Percentiles rank a stretch among this genome's conserved stretches.
phyloP scores from a whole-genome alignment of 352 stramenopile species.

The Pythium rishiriense region DNA sequence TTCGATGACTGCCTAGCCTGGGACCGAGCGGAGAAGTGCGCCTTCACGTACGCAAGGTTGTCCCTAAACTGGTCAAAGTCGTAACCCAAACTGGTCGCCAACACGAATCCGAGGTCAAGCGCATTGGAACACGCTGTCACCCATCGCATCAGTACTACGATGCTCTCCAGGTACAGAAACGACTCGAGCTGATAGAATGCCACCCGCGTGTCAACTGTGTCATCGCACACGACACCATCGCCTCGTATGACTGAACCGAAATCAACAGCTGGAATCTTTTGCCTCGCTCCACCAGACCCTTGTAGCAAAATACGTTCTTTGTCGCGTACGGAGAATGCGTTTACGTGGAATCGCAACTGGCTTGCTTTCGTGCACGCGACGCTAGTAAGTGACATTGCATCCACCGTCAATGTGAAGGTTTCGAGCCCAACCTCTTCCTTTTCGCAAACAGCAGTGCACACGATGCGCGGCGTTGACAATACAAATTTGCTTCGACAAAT shows the following conservation, averaged over 20 bases:
- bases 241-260: slow-evolving; percentile 19
- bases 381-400: slow-evolving; percentile 30
- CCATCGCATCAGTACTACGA: slow-evolving; percentile 45
- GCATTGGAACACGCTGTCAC: slow-evolving; percentile 38
- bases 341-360: slow-evolving; percentile 16
- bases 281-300: slow-evolving; percentile 37
- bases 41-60: slow-evolving; percentile 55
- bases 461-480: slow-evolving; percentile 12
- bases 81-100: slow-evolving; percentile 70
- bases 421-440: slow-evolving; percentile 3
- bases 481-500: slow-evolving; percentile 12
- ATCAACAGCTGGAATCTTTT: slow-evolving; percentile 43
- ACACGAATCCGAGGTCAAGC: slow-evolving; percentile 62
- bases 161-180: slow-evolving; percentile 48
- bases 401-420: slow-evolving; percentile 29
- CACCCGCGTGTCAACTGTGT: slow-evolving; percentile 15
- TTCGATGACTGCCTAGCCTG: slow-evolving; percentile 23
- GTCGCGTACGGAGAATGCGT: slow-evolving; percentile 35
- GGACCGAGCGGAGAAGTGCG: slow-evolving; percentile 25
- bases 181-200: slow-evolving; percentile 38
- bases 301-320: slow-evolving; percentile 36
- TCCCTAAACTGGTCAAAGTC: slow-evolving; percentile 46
- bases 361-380: slow-evolving; percentile 19
- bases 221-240: background rate
- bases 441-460: slow-evolving; percentile 11